Evolutionary conservation across 2,329 filamentous ascomycete genomes (phyloP), one percentile per base, ranked within the genome.

Genomic region (Nigrospora sphaerica): DNA sequence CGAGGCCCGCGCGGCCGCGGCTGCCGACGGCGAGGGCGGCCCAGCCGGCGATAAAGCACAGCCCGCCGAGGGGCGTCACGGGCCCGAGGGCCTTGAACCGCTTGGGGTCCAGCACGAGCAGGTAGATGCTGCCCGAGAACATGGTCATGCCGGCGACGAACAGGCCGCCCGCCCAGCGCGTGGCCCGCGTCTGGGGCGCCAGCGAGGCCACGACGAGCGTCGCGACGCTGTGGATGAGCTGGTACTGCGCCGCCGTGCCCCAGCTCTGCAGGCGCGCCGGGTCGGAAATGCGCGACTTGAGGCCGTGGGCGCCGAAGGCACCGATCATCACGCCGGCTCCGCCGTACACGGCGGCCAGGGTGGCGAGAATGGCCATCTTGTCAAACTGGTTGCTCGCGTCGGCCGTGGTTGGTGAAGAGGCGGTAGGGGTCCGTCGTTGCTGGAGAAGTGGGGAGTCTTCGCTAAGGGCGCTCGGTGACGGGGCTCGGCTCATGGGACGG

Each of bases 251-350:
- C 2, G 81, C 83, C 0, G 81, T 86, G 12, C 65, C 62, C 75
- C 80, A 86, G 59, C 72, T 83, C 6, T 78, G 74, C 36, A 85
- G 62, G 49, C 72, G 72, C 12, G 69, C 62, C 3, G 81, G 80
- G 53, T 85, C 81, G 11, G 73, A 58, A 57, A 84, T 78, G 52
- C 69, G 68, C 49, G 73, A 73, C 66, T 83, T 85, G 36, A 86
- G 68, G 12, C 81, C 81, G 59, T 86, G 83, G 12, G 81, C 80
- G 33, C 83, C 83, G 62, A 86, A 86, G 0, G 83, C 83, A 32
- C 82, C 82, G 46, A 85, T 61, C 14, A 69, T 70, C 42, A 86
- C 81, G 57, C 76, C 74, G 5, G 74, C 66, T 11, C 80, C 82
- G 62, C 81, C 82, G 58, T 75, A 81, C 44, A 85, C 60, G 57